Base-by-base conservation (phyloP, 2,329 filamentous ascomycete genomes). In the Orbilia ellipsospora region DNA sequence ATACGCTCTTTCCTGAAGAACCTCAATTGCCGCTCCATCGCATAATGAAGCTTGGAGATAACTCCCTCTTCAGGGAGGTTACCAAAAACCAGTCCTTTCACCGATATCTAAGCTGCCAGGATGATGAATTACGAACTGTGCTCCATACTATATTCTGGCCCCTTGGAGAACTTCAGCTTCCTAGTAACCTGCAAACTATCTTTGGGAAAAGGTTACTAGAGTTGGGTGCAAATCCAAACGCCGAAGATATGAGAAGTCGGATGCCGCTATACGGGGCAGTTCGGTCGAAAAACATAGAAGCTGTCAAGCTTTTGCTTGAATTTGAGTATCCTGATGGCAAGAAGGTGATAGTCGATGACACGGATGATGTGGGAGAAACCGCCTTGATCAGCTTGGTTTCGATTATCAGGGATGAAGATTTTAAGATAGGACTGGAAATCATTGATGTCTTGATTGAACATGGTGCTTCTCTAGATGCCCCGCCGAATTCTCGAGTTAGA, bases 191-290 rank as follows among this genome's bases (percentile, higher is more conserved):
- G n/a, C n/a, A n/a, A n/a, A n/a, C n/a, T n/a, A n/a, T n/a, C n/a
- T n/a, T n/a, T n/a, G n/a, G n/a, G n/a, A n/a, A n/a, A n/a, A n/a
- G n/a, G n/a, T n/a, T n/a, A n/a, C n/a, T n/a, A n/a, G n/a, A n/a
- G n/a, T n/a, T n/a, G n/a, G n/a, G n/a, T n/a, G n/a, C n/a, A n/a
- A 36, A 69, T 16, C 65, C 65, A 2, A 62, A 69, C 55, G 26
- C 36, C 6, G 15, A 69, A 16, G 65, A 69, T 26, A 44, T 45
- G 18, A 2, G 45, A 4, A 55, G 65, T 16, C 18, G 15, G 7
- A 48, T 23, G 2, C 65, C 65, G 3, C 20, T 69, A 4, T 52
- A 28, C 16, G 15, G 15, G 8, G 65, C 65, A 15, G 45, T 36
- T 15, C 8, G 15, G 4, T 12, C 28, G 2, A 7, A 12, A 8